phyloP scores from a whole-genome alignment of 2,329 filamentous ascomycete species.

The Cladosporium sp. region DNA sequence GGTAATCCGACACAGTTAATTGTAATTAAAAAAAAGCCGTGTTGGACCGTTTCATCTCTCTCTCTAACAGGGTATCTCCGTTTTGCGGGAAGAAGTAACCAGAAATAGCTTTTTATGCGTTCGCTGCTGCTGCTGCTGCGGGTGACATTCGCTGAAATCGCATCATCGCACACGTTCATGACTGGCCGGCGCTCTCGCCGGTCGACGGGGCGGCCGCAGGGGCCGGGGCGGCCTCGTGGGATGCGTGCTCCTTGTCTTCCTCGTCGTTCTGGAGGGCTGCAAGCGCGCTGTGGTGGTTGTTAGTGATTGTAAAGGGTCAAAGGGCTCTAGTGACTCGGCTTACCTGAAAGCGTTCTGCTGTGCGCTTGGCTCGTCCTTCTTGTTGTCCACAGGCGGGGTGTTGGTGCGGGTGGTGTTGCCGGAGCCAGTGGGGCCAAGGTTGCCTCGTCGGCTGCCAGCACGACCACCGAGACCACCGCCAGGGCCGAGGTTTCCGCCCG shows the following conservation, averaged over 20 bases:
- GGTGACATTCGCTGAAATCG: not conserved
- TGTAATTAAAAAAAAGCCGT: not conserved
- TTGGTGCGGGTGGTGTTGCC: constrained; percentile 81
- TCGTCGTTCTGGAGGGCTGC: constrained; percentile 50
- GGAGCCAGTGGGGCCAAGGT: constrained; percentile 44
- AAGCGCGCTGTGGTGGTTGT: constrained; percentile 41
- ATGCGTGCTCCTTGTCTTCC: constrained; percentile 49
- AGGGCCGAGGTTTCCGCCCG: constrained; percentile 60
- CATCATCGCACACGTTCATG: constrained; percentile 11
- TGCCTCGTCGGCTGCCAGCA: constrained; percentile 67
- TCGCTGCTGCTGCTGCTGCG: not conserved
- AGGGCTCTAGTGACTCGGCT: constrained; percentile 31
- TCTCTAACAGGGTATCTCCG: constrained; percentile 11
- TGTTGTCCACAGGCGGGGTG: constrained; percentile 67
- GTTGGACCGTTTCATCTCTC: not conserved
- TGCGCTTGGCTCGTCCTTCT: constrained; percentile 59
- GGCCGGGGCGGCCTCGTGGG: constrained; percentile 5
- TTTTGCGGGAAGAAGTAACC: constrained; percentile 8
- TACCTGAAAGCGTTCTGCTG: constrained; percentile 89
- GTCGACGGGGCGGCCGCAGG: constrained; percentile 7
- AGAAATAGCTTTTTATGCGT: constrained; percentile 5
- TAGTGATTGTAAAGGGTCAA: constrained; percentile 17
- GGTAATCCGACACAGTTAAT: not conserved
- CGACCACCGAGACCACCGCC: constrained; percentile 73
- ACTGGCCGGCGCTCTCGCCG: constrained; percentile 5